Evolutionary conservation across 78 protist genomes (phyloP).

Genomic region (Emiliania huxleyi): DNA sequence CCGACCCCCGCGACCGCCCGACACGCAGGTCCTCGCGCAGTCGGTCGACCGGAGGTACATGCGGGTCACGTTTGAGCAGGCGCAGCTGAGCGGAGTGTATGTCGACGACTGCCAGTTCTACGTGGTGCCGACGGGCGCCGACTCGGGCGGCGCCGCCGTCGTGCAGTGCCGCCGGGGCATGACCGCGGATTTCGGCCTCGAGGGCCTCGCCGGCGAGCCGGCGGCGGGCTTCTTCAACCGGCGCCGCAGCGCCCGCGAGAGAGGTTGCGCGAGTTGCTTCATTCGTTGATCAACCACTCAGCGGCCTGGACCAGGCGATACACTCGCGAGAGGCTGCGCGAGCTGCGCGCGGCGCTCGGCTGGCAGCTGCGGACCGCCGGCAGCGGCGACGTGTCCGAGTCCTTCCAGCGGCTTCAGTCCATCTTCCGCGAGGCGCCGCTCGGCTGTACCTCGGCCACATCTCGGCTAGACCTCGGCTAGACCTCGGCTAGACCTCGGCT

Average conservation of each 20-base stretch:
- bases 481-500: no score
- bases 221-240: background rate
- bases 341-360: background rate
- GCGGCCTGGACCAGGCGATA: no score
- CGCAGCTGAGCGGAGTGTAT: background rate
- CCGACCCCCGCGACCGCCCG: no score
- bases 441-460: no score
- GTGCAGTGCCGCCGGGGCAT: background rate
- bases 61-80: background rate
- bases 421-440: no score
- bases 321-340: background rate
- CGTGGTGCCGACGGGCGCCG: background rate
- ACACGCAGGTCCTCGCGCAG: background rate
- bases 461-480: no score
- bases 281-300: background rate
- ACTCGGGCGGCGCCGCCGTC: background rate
- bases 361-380: background rate
- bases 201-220: no score
- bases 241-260: background rate
- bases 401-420: background rate
- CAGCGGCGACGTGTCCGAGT: background rate
- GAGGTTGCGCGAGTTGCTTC: background rate
- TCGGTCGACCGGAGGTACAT: background rate
- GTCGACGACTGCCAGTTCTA: background rate
- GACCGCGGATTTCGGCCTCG: no score